Conservation (phyloP, 495 filamentous ascomycete genomes). For the Glarea lozoyensis region DNA sequence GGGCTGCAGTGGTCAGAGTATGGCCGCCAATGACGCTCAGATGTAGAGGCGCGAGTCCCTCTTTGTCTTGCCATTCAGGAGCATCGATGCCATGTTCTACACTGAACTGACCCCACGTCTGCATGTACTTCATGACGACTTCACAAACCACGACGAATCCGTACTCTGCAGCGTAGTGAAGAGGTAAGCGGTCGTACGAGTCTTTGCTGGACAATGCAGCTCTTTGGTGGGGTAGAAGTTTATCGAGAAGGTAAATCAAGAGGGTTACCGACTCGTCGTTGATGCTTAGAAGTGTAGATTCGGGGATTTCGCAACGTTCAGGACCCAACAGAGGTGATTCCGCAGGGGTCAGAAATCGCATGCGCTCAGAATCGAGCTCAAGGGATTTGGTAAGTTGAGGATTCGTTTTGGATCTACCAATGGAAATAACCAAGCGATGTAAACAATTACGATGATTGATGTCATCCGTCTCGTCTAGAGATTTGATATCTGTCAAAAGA, state of each 20-base stretch:
- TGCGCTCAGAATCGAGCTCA: slow-evolving; percentile 34
- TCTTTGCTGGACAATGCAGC: slow-evolving; percentile 61
- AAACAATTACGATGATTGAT: slow-evolving; percentile 91
- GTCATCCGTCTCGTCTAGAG: slow-evolving; percentile 78
- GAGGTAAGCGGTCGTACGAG: slow-evolving; percentile 71
- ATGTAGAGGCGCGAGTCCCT: slow-evolving; percentile 87
- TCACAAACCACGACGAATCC: slow-evolving; percentile 83
- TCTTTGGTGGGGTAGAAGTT: slow-evolving; percentile 60
- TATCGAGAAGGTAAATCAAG: slow-evolving; percentile 63
- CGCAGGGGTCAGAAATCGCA: slow-evolving; percentile 70
- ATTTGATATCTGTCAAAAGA: slow-evolving; percentile 56
- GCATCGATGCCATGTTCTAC: slow-evolving; percentile 79
- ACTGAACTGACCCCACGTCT: slow-evolving; percentile 80
- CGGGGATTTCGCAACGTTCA: slow-evolving; percentile 43
- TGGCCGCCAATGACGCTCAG: slow-evolving; percentile 89
- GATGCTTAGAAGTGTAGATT: slow-evolving; percentile 27
- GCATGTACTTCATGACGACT: slow-evolving; percentile 79
- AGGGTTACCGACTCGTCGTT: slow-evolving; percentile 69
- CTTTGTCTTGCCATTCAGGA: slow-evolving; percentile 78
- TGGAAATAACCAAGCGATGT: slow-evolving; percentile 82
- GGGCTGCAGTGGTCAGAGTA: slow-evolving; percentile 67
- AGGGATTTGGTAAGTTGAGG: slow-evolving; percentile 34
- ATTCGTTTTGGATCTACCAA: slow-evolving; percentile 67
- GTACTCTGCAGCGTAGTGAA: slow-evolving; percentile 95
- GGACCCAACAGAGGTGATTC: slow-evolving; percentile 55